phyloP scores from a whole-genome alignment of 345 rosid genomes.

The Orychophragmus violaceus region DNA sequence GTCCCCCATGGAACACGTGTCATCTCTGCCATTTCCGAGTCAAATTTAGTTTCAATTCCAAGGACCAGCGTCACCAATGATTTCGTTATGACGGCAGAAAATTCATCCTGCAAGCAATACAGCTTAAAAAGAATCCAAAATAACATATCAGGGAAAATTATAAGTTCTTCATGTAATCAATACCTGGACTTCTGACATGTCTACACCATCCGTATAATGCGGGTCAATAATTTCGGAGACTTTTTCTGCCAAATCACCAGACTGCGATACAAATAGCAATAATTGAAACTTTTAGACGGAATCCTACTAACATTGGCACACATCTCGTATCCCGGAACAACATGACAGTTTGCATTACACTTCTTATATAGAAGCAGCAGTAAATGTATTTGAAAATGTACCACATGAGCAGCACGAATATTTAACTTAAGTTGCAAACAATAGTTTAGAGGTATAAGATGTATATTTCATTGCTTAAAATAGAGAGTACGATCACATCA shows the following conservation, averaged over 20 bases:
- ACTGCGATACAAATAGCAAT: constrained; percentile 43
- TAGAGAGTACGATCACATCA: background rate
- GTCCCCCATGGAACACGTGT: constrained; percentile 93
- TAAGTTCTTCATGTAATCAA: constrained; percentile 4
- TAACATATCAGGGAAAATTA: background rate
- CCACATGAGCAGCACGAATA: background rate
- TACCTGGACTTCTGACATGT: constrained; percentile 91
- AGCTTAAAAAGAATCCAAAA: constrained; percentile 22
- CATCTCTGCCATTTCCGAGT: constrained; percentile 93
- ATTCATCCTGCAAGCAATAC: constrained; percentile 72
- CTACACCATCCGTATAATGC: constrained; percentile 75
- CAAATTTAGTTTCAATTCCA: constrained; percentile 94
- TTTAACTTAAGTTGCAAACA: background rate
- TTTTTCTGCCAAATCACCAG: constrained; percentile 94
- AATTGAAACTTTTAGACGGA: background rate
- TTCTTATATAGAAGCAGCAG: background rate
- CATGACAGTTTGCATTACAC: background rate
- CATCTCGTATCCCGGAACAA: constrained; percentile 1
- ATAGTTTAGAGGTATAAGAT: constrained; percentile 1
- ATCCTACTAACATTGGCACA: background rate
- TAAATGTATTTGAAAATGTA: background rate
- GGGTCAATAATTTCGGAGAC: constrained; percentile 85
- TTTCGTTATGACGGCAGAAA: constrained; percentile 87
- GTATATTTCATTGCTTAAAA: background rate
- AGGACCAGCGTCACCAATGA: constrained; percentile 85